These are phyloP conservation scores for Tylopilus cervinicoccineus DNA, from an alignment of 768 basidiomycete genomes.

Conservation along the genomic window DNA sequence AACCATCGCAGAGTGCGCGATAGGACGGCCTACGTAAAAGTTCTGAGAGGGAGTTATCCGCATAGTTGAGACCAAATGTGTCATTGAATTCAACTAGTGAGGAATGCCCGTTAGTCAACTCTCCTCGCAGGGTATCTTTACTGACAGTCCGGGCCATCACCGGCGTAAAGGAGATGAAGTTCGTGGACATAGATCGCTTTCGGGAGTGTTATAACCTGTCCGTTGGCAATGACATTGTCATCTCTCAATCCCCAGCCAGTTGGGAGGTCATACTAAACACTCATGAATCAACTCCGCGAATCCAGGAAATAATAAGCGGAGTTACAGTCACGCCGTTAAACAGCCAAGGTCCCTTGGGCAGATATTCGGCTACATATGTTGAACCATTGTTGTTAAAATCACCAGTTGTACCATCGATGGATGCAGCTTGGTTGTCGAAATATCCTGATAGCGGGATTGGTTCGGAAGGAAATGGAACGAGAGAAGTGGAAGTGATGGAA, in stretches of 20 bases:
- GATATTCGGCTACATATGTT: not conserved
- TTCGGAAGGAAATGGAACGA: too few relatives aligned
- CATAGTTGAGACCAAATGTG: constrained; percentile 36
- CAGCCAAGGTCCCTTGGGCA: constrained; percentile 36
- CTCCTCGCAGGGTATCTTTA: not conserved
- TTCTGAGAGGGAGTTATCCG: constrained; percentile 32
- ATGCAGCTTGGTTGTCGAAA: not conserved
- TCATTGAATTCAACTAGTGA: constrained; percentile 31
- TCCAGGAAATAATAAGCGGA: too few relatives aligned
- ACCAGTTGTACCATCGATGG: not conserved
- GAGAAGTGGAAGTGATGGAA: too few relatives aligned
- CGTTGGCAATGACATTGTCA: too few relatives aligned
- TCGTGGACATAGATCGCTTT: too few relatives aligned
- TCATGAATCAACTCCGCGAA: too few relatives aligned
- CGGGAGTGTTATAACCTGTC: too few relatives aligned
- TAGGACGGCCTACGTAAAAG: constrained; percentile 30
- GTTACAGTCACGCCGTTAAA: constrained; percentile 39
- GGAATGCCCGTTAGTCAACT: not conserved
- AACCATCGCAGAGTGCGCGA: not conserved
- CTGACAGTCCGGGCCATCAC: constrained; percentile 36
- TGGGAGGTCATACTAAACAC: too few relatives aligned
- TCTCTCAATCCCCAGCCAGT: too few relatives aligned
- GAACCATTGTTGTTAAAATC: too few relatives aligned
- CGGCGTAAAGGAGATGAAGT: too few relatives aligned
- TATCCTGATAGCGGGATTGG: not conserved